These are phyloP conservation scores for Drechslera avenae DNA, from an alignment of 2,329 filamentous ascomycete genomes.

Conservation along the genomic window DNA sequence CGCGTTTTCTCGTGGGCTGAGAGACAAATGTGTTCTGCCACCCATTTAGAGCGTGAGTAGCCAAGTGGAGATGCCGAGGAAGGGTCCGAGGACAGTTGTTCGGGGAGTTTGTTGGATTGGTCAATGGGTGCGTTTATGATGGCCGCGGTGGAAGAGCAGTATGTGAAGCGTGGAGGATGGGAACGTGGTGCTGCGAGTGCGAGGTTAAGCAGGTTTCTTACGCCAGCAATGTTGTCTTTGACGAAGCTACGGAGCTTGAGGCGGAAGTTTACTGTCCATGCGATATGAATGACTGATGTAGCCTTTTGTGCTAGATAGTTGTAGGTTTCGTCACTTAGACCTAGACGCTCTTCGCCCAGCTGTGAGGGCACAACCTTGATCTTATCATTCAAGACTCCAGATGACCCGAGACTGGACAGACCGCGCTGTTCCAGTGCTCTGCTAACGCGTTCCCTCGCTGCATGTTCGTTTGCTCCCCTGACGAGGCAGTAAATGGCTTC, in stretches of 20 bases:
- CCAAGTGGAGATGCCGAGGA: conserved; percentile 56
- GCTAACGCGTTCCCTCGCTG: conserved; percentile 40
- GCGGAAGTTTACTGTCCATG: conserved; percentile 70
- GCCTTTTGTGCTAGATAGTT: conserved; percentile 49
- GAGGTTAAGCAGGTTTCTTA: conserved; percentile 57
- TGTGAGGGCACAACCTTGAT: conserved; percentile 56
- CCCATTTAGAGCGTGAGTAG: conserved; percentile 62
- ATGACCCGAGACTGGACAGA: conserved; percentile 31
- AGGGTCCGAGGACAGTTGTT: conserved; percentile 51
- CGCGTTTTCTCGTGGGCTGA: conserved; percentile 41
- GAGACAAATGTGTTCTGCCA: conserved; percentile 61
- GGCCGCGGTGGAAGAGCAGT: conserved; percentile 60
- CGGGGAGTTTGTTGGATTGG: conserved; percentile 41
- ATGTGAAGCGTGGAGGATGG: conserved; percentile 50
- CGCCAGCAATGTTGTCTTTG: conserved; percentile 57
- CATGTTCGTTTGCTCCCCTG: conserved; percentile 51
- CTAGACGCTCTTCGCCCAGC: conserved; percentile 56
- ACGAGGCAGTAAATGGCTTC: conserved; percentile 62
- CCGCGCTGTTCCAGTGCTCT: conserved; percentile 37
- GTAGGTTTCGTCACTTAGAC: conserved; percentile 53
- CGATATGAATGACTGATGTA: conserved; percentile 64
- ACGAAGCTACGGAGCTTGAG: conserved; percentile 62
- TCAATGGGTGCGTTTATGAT: conserved; percentile 40
- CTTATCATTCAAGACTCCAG: conserved; percentile 37
- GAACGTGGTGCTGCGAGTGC: conserved; percentile 42